Percentiles rank a stretch among this genome's conserved stretches.
Conservation (phyloP, 1,139 yeast genomes). For the Yamadazyma triangularis region DNA sequence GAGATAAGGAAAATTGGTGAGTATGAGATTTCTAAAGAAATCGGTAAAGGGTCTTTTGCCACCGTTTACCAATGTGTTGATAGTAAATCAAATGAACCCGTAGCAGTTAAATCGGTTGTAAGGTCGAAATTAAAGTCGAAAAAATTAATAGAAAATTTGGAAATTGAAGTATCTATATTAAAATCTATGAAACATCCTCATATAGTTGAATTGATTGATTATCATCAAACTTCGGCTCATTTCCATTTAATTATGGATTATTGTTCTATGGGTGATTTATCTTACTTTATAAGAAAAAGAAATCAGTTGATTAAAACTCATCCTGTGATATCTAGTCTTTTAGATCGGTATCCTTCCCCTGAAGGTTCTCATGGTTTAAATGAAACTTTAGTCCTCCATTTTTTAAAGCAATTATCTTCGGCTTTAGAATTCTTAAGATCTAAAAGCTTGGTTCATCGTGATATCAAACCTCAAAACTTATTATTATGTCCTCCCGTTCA, state of each 20-base stretch:
- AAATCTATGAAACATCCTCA: conserved; percentile 90
- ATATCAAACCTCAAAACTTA: conserved; percentile 90
- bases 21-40: conserved; percentile 42
- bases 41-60: conserved; percentile 50
- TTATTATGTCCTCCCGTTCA: conserved; percentile 72
- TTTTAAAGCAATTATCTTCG: conserved; percentile 78
- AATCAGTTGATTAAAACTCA: conserved; percentile 68
- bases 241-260: conserved; percentile 96
- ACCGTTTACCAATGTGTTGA: conserved; percentile 44
- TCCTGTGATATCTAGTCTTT: conserved; percentile 72
- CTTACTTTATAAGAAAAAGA: conserved; percentile 77
- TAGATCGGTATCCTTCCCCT: conserved; percentile 82
- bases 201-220: conserved; percentile 80
- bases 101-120: conserved; percentile 86
- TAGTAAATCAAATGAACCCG: conserved; percentile 49
- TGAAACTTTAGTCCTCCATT: conserved; percentile 73
- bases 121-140: conserved; percentile 79
- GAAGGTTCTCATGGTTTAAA: conserved; percentile 74
- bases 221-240: conserved; percentile 71
- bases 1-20: conserved; percentile 18
- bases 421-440: conserved; percentile 79
- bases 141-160: conserved; percentile 83
- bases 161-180: conserved; percentile 82
- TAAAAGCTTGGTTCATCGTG: conserved; percentile 86
- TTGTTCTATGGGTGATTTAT: conserved; percentile 90